Base-by-base conservation (phyloP, 176 grass and related monocot species). In the Alloteropsis semialata region DNA sequence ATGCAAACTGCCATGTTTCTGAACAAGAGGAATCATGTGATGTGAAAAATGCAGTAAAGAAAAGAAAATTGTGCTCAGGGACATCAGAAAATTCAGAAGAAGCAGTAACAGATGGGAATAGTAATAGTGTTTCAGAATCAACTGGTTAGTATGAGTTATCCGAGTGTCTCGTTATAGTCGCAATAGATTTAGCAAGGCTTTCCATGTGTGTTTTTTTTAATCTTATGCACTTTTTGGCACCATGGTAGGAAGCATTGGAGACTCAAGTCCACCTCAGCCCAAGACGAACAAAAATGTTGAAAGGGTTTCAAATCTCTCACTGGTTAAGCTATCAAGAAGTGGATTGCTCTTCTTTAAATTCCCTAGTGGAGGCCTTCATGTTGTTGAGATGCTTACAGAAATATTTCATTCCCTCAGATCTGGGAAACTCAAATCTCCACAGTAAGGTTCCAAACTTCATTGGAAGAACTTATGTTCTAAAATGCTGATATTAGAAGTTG, bases 241-340 rank as follows among this genome's bases (percentile, higher is more conserved):
- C 67, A 56, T 44, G 64, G 71, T 84, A 94, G 91, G 77, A 55
- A 41, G 79, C 69, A 33, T 36, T 14, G 82, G 41, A 24, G 64
- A 88, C 9, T 76, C 61, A 8, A 79, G 25, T 78, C 87, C 82
- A 75, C n/a, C 45, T 67, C 86, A 84, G 46, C 72, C 46, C 30
- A 81, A 84, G n/a, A 63, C 63, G 73, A 88, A 34, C 89, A 73
- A 77, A 75, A 55, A 90, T 76, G 62, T 53, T 30, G 80, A 83
- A 14, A 49, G 32, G 74, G 67, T 65, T 69, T 79, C 87, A 34
- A 89, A 82, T 76, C 86, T 96, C 57, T 98, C 96, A 29, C 85
- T 98, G 58, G 82, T 98, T 83, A 98, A 98, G 74, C 85, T 98
- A 70, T 89, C 93, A 81, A 88, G 91, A 84, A 93, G 96, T 12